Evolutionary conservation across 2,329 filamentous ascomycete species (phyloP).

Genomic region (Pseudocercospora eumusae): DNA sequence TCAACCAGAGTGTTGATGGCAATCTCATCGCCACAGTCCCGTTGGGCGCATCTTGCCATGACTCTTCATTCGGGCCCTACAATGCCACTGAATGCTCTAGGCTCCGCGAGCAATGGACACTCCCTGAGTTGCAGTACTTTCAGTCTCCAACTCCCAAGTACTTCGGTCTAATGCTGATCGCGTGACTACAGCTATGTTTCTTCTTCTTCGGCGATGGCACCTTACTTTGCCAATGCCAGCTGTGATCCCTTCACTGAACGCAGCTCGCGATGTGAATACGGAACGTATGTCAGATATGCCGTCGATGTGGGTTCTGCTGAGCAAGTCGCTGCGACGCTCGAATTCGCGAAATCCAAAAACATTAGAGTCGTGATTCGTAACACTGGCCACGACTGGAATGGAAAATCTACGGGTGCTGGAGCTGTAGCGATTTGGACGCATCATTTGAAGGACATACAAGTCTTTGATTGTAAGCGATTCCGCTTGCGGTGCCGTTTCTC

Average conservation of each 20-base stretch:
- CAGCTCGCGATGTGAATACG: conserved; percentile 45
- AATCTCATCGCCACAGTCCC: conserved; percentile 57
- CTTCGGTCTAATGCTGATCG: not conserved
- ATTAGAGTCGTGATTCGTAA: conserved; percentile 15
- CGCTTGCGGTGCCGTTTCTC: no score
- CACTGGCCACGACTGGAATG: conserved; percentile 42
- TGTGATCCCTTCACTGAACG: conserved; percentile 46
- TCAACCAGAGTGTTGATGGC: conserved; percentile 57
- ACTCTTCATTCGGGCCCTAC: conserved; percentile 43
- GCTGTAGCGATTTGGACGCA: conserved; percentile 60
- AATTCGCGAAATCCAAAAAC: conserved; percentile 43
- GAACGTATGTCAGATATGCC: conserved; percentile 46
- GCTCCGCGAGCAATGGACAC: conserved; percentile 49
- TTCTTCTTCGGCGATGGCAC: conserved; percentile 45
- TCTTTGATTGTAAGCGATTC: conserved; percentile 45
- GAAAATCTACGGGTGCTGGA: conserved; percentile 63
- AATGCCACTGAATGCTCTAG: conserved; percentile 48
- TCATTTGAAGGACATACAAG: conserved; percentile 51
- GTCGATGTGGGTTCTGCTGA: conserved; percentile 32
- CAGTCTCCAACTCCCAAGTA: not conserved
- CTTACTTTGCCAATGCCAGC: conserved; percentile 43
- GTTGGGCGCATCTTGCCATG: conserved; percentile 56
- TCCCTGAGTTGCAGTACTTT: conserved; percentile 48
- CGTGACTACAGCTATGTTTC: conserved; percentile 30
- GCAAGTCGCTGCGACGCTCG: conserved; percentile 32